Base-by-base conservation (phyloP, 2,329 filamentous ascomycete species). In the Microcyclospora tardicrescens region DNA sequence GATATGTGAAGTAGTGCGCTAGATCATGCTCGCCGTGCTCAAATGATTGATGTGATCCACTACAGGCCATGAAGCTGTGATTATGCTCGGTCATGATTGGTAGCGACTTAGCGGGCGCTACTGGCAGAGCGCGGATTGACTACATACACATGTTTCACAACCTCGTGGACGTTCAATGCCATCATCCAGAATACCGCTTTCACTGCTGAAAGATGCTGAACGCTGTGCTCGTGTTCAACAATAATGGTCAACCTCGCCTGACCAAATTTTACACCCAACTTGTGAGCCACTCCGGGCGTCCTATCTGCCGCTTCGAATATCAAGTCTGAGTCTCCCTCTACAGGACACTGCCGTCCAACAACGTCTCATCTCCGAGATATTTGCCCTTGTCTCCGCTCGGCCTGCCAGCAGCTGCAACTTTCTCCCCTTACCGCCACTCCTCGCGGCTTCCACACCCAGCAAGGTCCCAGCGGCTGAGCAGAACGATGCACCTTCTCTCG, bases 211-310 rank as follows among this genome's bases (percentile, higher is more conserved):
- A 10, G n/a, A 98, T 98, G 91, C 96, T 98, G 63, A 98, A 94
- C 71, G 91, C 93, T 27, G 89, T 98, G 45, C 72, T 98, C 49
- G 89, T 98, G 60, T 98, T 98, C 71, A 98, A 98, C 59, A 94
- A 94, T 68, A 85, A 89, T 54, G 91, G 91, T 47, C 89, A 98
- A 64, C 89, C 91, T 29, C 81, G 91, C 40, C 73, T 98, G 60
- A 96, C 89, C 53, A 96, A 96, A 57, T 98, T 98, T 71, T 98
- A 98, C 62, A 95, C 89, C 2, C 89, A 96, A 61, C 77, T 98
- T 50, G 89, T 93, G 64, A 43, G 65, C 55, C 10, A 11, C 14
- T 14, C 16, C 32, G 33, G 28, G 40, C 38, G 33, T 33, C 33
- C 41, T 38, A 32, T 31, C 31, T 28, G 34, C 28, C 8, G 12